These are phyloP conservation scores for Closterium sp. DNA, from an alignment of 139 green algal genomes.

Conservation along the genomic window DNA sequence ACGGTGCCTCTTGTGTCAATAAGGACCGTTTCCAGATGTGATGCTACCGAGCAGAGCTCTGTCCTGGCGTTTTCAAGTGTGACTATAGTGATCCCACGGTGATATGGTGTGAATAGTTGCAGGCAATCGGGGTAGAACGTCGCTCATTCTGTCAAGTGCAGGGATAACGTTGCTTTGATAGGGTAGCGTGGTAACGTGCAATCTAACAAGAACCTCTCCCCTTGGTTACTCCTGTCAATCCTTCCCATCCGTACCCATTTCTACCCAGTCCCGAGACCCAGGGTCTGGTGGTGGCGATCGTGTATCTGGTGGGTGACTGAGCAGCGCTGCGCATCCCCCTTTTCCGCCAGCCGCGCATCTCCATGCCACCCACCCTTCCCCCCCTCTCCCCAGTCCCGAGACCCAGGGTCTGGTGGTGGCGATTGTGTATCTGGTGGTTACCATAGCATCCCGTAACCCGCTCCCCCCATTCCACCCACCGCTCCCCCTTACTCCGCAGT, in stretches of 20 bases:
- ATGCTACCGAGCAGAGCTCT: no score
- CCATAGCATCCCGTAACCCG: slow-evolving; percentile 84
- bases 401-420: slow-evolving; percentile 39
- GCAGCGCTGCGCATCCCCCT: no score
- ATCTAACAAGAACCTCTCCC: background rate
- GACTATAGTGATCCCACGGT: no score
- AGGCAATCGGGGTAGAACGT: no score
- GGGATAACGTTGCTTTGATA: no score
- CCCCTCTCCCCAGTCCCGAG: background rate
- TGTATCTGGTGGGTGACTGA: slow-evolving; percentile 60
- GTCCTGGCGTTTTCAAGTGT: no score
- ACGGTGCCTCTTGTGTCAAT: no score
- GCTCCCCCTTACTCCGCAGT: no score
- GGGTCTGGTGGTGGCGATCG: slow-evolving; percentile 7
- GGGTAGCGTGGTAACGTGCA: background rate
- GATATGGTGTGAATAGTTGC: no score
- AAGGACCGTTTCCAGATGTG: background rate
- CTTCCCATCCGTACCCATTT: background rate
- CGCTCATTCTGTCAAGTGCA: background rate
- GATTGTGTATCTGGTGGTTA: slow-evolving; percentile 84
- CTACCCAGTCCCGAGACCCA: slow-evolving; percentile 3
- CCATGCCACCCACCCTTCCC: background rate
- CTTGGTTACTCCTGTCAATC: background rate
- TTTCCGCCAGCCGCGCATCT: slow-evolving; percentile 82
- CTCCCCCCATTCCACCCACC: slow-evolving; percentile 60